Evolutionary conservation across 164 flowering plant species (phyloP), one percentile per base, ranked within the genome.

Genomic region (Platanus orientalis): DNA sequence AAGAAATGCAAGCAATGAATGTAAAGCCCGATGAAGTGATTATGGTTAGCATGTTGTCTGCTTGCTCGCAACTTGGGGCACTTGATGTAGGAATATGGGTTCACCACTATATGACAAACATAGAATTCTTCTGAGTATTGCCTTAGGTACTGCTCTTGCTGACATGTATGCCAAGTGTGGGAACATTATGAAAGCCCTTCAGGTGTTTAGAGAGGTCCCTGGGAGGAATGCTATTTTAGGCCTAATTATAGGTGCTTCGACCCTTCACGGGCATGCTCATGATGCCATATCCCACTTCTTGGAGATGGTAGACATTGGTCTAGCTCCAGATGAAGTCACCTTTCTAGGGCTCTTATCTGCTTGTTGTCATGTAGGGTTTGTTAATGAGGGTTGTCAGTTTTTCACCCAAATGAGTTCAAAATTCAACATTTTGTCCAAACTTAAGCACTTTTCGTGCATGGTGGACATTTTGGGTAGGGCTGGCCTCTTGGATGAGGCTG

Each of bases 131-230:
- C 10, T 79, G 4, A 81, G 67, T 68, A 85, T 79, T 60, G 78
- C 76, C 7, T 42, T 87, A 36, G 90, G 89, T 4, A 89, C 88
- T 57, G 83, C 90, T 40, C 63, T 89, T 11, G 76, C 87, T 27
- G 92, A 86, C 76, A 85, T 87, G 96, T 87, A 85, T 72, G 89
- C 85, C 24, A 87, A 87, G 70, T 85, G 93, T 68, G 90, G 90
- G 32, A 83, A 83, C 59, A 83, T 87, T 4, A 19, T 44, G 20
- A 78, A 77, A 68, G 83, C 94, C 23, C 75, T 80, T 30, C 71
- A 76, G 32, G 81, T 85, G 36, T 90, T 90, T 61, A 50, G 44
- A 23, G 78, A 83, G 60, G 71, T 85, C 69, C 79, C 80, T 1
- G 65, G 40, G 32, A 80, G 64, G 65, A 82, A 85, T 48, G 71